Conservation (phyloP, 192 early-diverging fungal species). For the Coemansia sp. region DNA sequence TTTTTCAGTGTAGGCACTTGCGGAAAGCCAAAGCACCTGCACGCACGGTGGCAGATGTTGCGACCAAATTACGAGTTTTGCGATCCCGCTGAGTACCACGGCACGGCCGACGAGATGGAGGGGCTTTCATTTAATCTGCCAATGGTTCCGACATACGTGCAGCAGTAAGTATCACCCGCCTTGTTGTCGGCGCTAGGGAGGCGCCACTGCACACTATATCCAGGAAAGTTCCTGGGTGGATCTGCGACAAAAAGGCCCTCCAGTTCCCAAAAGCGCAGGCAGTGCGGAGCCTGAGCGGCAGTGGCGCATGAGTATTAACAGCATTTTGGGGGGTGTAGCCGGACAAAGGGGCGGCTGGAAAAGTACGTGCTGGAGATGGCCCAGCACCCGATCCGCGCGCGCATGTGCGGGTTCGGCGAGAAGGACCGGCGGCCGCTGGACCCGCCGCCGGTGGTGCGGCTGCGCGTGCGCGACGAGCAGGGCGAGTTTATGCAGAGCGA, state of each 20-base stretch:
- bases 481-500: slow-evolving; percentile 56
- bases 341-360: slow-evolving; percentile 28
- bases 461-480: slow-evolving; percentile 56
- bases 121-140: slow-evolving; percentile 37
- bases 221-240: not conserved
- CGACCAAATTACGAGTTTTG: slow-evolving; percentile 52
- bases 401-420: slow-evolving; percentile 79
- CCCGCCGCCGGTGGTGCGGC: slow-evolving; percentile 65
- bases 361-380: slow-evolving; percentile 65
- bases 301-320: not conserved
- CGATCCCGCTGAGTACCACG: slow-evolving; percentile 45
- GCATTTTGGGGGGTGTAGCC: slow-evolving; percentile 16
- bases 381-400: slow-evolving; percentile 68
- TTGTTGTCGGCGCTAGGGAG: not conserved
- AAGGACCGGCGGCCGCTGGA: slow-evolving; percentile 70
- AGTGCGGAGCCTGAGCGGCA: too few species aligned
- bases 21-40: slow-evolving; percentile 6
- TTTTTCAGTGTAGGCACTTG: not conserved
- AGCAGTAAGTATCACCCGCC: slow-evolving; percentile 31
- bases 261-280: too few species aligned
- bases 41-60: slow-evolving; percentile 23
- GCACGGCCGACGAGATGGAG: slow-evolving; percentile 33
- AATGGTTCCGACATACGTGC: slow-evolving; percentile 43
- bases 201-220: slow-evolving; percentile 10
- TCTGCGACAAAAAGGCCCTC: not conserved